Base-by-base conservation (phyloP, 345 rosid species). In the Dipteronia dyeriana region DNA sequence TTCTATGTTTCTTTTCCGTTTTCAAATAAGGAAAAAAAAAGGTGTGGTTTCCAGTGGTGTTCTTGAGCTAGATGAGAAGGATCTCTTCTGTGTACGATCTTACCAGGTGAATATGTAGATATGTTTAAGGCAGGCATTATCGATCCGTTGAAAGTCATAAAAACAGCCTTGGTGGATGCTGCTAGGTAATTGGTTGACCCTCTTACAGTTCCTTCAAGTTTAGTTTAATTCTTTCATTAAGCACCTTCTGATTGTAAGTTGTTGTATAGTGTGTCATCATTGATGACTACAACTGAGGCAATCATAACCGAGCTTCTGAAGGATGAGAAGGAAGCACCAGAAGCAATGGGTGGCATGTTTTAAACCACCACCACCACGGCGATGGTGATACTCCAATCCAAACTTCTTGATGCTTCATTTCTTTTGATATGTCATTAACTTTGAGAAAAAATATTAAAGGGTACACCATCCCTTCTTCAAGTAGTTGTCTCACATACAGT, bases 141-240 rank as follows among this genome's bases (percentile, higher is more conserved):
- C 11, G 92, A 89, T 71, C 93, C 95, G 4, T 59, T 91, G 78
- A 91, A 91, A 82, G 92, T 89, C 45, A 87, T 91, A 51, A 86
- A 90, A 77, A 90, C 92, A 31, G 93, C 93, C 19, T 78, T 91
- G 84, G 89, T 87, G 45, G 87, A 91, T 82, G 91, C 93, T 5
- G 87, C 91, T 20, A 89, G 92, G 94, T 87, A 79, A 61, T 54
- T 25, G 0, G 16, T 59, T 31, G 51, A 59, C 26, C 29, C 56
- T 22, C 12, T 4, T 11, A 47, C 2, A 14, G 26, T 54, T 45
- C 20, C 9, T 66, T 7, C 5, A 10, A 14, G 34, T 9, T 25
- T 7, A 2, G 7, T 31, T 39, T 34, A 22, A 9, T 20, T 11
- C 22, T 1, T 11, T 34, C 14, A 19, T 8, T 23, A 0, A n/a